phyloP scores from a whole-genome alignment of 2,329 filamentous ascomycete species.

The Pseudocercospora pini-densiflorae region DNA sequence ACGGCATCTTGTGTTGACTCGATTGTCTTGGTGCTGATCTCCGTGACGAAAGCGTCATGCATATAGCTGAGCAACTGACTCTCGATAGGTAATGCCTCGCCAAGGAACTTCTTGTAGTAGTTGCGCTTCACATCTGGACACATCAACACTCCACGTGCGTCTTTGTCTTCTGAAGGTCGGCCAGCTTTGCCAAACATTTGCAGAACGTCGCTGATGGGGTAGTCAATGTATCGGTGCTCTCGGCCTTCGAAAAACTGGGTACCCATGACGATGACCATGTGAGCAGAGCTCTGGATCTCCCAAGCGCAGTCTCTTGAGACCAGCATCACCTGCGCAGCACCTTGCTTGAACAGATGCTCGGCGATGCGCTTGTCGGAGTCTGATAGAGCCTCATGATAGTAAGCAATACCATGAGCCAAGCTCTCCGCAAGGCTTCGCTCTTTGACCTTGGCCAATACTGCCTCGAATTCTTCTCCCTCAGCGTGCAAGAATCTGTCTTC shows the following conservation, averaged over 20 bases:
- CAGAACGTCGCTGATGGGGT: slow-evolving; percentile 88
- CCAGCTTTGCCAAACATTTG: slow-evolving; percentile 98
- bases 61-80: slow-evolving; percentile 90
- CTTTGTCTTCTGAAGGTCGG: slow-evolving; percentile 75
- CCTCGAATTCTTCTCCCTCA: slow-evolving; percentile 77
- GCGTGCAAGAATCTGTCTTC: slow-evolving; percentile 94
- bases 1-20: slow-evolving; percentile 95
- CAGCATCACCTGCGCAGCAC: slow-evolving; percentile 84
- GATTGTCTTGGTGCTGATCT: slow-evolving; percentile 95
- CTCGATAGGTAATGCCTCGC: slow-evolving; percentile 93
- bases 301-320: slow-evolving; percentile 91
- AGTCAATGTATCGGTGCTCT: slow-evolving; percentile 97
- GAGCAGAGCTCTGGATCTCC: slow-evolving; percentile 86
- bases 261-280: slow-evolving; percentile 94
- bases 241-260: slow-evolving; percentile 97
- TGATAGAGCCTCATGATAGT: slow-evolving; percentile 94
- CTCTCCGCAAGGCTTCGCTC: slow-evolving; percentile 88
- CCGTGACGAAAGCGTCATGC: slow-evolving; percentile 94
- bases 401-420: slow-evolving; percentile 90
- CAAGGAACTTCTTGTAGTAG: slow-evolving; percentile 98
- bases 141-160: slow-evolving; percentile 93
- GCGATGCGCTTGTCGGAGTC: slow-evolving; percentile 91
- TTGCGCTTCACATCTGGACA: slow-evolving; percentile 91
- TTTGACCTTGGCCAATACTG: slow-evolving; percentile 80
- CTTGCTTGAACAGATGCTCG: slow-evolving; percentile 85